Conservation (phyloP, 129 eudicot genomes). For the Flaveria robusta region DNA sequence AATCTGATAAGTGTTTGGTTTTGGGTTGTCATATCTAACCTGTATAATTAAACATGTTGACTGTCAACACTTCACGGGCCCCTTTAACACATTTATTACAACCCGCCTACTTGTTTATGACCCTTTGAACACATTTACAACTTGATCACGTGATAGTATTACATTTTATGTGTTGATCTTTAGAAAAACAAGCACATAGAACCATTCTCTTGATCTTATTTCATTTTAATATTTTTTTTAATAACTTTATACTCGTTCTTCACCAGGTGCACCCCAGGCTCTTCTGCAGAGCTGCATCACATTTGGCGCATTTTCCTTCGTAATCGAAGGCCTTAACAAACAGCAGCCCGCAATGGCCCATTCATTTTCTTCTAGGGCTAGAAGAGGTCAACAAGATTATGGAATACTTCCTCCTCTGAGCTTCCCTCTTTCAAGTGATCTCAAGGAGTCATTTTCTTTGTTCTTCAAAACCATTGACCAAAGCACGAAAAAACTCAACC, state of each 20-base stretch:
- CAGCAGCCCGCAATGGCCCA: slow-evolving; percentile 82
- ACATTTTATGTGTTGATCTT: background rate
- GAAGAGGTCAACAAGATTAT: slow-evolving; percentile 30
- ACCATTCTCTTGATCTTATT: background rate
- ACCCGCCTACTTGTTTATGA: background rate
- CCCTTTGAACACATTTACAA: background rate
- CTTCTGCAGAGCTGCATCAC: slow-evolving; percentile 86
- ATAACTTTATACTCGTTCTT: background rate
- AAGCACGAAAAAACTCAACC: slow-evolving; percentile 30
- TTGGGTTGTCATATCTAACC: background rate
- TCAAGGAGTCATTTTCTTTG: slow-evolving; percentile 67
- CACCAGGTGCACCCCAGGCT: slow-evolving; percentile 77
- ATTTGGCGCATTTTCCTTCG: slow-evolving; percentile 82
- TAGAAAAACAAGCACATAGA: background rate
- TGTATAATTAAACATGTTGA: background rate
- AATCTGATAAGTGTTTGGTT: background rate
- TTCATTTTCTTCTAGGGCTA: slow-evolving; percentile 31
- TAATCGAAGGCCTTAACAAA: slow-evolving; percentile 87
- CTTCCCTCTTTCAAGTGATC: slow-evolving; percentile 73
- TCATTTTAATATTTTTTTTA: background rate
- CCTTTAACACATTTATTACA: background rate
- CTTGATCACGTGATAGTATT: background rate
- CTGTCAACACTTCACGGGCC: no score
- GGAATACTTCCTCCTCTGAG: slow-evolving; percentile 65
- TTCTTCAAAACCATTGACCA: slow-evolving; percentile 63